Evolutionary conservation across 345 rosid species (phyloP).

Genomic region (Hirschfeldia incana): DNA sequence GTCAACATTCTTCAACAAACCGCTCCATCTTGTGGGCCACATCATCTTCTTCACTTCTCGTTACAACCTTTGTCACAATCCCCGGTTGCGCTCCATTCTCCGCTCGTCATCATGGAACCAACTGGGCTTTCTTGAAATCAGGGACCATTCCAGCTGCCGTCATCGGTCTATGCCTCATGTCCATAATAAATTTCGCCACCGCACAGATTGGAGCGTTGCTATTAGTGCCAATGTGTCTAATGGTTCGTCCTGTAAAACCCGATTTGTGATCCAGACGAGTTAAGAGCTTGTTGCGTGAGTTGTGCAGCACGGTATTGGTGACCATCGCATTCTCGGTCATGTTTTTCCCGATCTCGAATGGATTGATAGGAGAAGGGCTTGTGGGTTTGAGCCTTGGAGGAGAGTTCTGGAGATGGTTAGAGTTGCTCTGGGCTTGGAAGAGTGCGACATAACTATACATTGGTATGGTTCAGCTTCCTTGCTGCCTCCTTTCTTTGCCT

Average conservation of each 20-base stretch:
- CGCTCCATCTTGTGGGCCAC: slow-evolving; percentile 59
- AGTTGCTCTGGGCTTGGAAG: slow-evolving; percentile 87
- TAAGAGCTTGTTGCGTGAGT: slow-evolving; percentile 30
- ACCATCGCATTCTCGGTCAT: slow-evolving; percentile 63
- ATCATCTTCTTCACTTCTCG: slow-evolving; percentile 54
- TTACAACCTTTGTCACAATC: slow-evolving; percentile 43
- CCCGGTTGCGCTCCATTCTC: slow-evolving; percentile 49
- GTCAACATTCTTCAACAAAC: slow-evolving; percentile 51
- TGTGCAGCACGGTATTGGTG: slow-evolving; percentile 54
- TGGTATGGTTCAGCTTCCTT: slow-evolving; percentile 68
- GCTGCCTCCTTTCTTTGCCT: slow-evolving; percentile 51
- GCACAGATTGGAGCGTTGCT: slow-evolving; percentile 86
- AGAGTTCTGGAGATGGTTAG: slow-evolving; percentile 84
- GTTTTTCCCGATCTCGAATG: slow-evolving; percentile 52
- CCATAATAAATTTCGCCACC: slow-evolving; percentile 83
- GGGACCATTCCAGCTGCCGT: slow-evolving; percentile 72
- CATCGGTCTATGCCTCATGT: slow-evolving; percentile 85
- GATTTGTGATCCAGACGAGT: slow-evolving; percentile 47
- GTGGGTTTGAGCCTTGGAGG: slow-evolving; percentile 45
- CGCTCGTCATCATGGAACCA: slow-evolving; percentile 37
- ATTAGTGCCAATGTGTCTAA: slow-evolving; percentile 68
- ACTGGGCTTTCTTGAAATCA: slow-evolving; percentile 78
- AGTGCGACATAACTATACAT: slow-evolving; percentile 90
- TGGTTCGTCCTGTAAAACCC: slow-evolving; percentile 65
- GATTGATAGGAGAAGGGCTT: slow-evolving; percentile 47